Conservation (phyloP, 1,284 basidiomycete species). For the Malassezia brasiliensis region DNA sequence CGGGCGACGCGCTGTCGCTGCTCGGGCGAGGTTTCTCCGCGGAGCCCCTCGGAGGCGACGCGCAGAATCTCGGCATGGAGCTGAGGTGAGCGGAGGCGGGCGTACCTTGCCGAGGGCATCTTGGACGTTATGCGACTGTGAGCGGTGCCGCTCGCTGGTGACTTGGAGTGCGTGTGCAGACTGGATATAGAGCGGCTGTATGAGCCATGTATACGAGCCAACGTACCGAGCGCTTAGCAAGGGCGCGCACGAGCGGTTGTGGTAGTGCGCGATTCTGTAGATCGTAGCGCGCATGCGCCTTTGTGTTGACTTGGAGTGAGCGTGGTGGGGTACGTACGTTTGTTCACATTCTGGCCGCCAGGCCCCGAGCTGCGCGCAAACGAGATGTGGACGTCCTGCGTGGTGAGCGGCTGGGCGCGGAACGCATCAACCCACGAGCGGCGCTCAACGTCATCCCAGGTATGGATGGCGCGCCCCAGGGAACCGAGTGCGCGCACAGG, state of each 20-base stretch:
- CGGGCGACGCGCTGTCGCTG: conserved; percentile 11
- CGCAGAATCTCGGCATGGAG: conserved; percentile 16
- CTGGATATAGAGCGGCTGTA: conserved; percentile 18
- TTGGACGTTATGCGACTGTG: conserved; percentile 16
- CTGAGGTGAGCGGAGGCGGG: conserved; percentile 3
- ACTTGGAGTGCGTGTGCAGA: conserved; percentile 13
- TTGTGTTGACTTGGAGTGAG: conserved; percentile 7
- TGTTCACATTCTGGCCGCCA: conserved; percentile 23
- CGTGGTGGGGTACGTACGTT: neutral
- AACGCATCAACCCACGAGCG: conserved; percentile 10
- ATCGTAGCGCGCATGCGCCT: conserved; percentile 7
- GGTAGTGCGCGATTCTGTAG: conserved; percentile 4
- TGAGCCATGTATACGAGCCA: neutral
- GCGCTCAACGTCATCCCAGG: conserved; percentile 4
- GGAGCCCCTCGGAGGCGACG: conserved; percentile 9
- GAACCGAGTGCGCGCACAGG: neutral
- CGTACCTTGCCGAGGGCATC: conserved; percentile 20
- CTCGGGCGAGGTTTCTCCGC: conserved; percentile 14
- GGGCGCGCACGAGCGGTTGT: neutral
- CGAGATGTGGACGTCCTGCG: conserved; percentile 10
- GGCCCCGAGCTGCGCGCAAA: conserved; percentile 19
- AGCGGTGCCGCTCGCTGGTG: conserved; percentile 15
- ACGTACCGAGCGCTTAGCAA: conserved; percentile 16
- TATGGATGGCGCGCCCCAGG: neutral
- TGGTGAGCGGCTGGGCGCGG: neutral